Base-by-base conservation (phyloP, 1,284 basidiomycete species). In the Fomitopsis betulina region DNA sequence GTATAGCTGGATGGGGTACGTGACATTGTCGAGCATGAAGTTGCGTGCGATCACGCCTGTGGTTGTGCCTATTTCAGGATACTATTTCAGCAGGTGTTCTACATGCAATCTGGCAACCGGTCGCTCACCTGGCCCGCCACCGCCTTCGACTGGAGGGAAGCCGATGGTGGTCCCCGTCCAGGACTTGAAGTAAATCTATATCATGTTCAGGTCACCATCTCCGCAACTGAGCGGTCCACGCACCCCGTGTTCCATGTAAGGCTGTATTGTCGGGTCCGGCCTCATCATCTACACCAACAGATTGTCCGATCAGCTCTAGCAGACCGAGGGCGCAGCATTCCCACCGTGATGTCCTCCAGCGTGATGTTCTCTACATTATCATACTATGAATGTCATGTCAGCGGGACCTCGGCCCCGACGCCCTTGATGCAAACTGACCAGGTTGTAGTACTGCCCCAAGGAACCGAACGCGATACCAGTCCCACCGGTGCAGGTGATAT, bases 401-500 rank as follows among this genome's bases (percentile, higher is more conserved):
- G 40, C 42, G 21, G 35, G 23, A 58, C 13, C 27, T 25, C 27
- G 27, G 43, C 23, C 10, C 35, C 52, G 40, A 51, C 33, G 35
- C 51, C 27, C 19, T 3, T 27, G 37, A 8, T 13, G 5, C 9
- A 9, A 1, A 23, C 75, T 62, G 57, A 84, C 81, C 65, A 84
- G 63, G 62, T 83, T 76, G 7, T 71, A 70, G 64, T 87, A 87
- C 67, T 87, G 85, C 1, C 81, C 85, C 38, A 86, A 71, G 5
- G 82, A 85, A 19, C 85, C 85, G 63, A 87, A 82, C 0, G 85
- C 83, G 50, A 87, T 78, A 3, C 84, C 85, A 57, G 84, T 86
- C 17, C 85, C 85, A n/a, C 84, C 84, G 27, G 76, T 73, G 63
- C 84, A 85, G 40, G 78, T 80, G 53, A 84, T 73, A 62, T 83